phyloP scores from a whole-genome alignment of 2,329 filamentous ascomycete species.

The Diaporthe citrichinensis region DNA sequence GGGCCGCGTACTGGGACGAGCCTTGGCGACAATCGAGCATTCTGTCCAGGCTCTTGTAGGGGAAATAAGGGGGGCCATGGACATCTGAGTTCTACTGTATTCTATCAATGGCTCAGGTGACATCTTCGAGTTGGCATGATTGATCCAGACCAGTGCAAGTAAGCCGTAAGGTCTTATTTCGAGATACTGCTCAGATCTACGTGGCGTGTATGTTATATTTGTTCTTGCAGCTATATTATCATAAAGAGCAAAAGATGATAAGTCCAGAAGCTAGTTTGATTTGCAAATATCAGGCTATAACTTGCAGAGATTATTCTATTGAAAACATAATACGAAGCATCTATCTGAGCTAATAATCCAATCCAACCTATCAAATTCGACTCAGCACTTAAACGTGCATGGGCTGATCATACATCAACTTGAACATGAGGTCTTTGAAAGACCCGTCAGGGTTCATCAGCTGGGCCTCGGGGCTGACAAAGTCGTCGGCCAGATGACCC shows the following conservation, averaged over 20 bases:
- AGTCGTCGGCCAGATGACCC: slow-evolving; percentile 56
- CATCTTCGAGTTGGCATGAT: no score
- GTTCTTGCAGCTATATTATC: no score
- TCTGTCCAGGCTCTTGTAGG: background rate
- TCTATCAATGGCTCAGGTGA: no score
- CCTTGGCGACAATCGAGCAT: background rate
- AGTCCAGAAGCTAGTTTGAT: background rate
- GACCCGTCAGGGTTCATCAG: slow-evolving; percentile 59
- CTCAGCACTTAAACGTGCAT: background rate
- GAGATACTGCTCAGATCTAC: no score
- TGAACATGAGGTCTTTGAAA: slow-evolving; percentile 51
- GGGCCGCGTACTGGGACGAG: no score
- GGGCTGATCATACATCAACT: slow-evolving; percentile 29
- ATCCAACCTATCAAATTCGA: no score
- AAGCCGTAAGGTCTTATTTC: no score
- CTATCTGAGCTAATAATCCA: background rate
- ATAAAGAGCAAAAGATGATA: background rate
- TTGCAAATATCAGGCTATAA: no score
- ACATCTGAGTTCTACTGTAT: no score
- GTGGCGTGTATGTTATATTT: no score
- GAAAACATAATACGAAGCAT: background rate
- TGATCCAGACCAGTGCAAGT: no score
- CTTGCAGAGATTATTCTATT: background rate
- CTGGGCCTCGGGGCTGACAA: slow-evolving; percentile 61
- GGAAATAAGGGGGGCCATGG: background rate